Evolutionary conservation across 768 basidiomycete genomes (phyloP).

Genomic region (Amanita rubescens): DNA sequence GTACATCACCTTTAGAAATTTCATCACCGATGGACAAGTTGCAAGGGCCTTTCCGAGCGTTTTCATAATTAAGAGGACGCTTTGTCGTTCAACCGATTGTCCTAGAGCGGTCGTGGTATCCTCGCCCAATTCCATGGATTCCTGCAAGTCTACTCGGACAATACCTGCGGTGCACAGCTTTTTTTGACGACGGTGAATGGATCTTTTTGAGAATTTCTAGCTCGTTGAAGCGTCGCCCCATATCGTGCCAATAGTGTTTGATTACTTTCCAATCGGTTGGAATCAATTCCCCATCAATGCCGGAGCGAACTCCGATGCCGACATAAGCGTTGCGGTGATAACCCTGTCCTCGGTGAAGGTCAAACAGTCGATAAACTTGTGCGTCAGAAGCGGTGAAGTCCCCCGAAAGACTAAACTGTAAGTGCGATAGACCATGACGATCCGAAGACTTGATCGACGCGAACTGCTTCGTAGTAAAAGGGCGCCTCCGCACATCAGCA

Average conservation of each 20-base stretch:
- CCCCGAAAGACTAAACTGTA: background rate
- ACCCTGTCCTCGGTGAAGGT: conserved; percentile 1
- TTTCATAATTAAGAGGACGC: background rate
- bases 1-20: conserved; percentile 2
- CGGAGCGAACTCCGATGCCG: background rate
- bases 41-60: background rate
- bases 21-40: background rate
- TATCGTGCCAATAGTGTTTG: background rate
- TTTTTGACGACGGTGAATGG: background rate
- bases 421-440: background rate
- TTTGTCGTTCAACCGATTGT: background rate
- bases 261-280: background rate
- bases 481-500: background rate
- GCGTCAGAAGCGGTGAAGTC: background rate
- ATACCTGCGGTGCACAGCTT: background rate
- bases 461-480: background rate
- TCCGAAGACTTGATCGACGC: background rate
- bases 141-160: background rate
- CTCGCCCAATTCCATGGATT: background rate
- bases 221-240: background rate
- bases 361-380: background rate
- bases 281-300: background rate
- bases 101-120: background rate
- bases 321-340: background rate
- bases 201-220: background rate